A percentile compares a stretch with the other conserved stretches of the same genome.
phyloP scores from a whole-genome alignment of 306 rosid species.

The Fagus sylvatica region DNA sequence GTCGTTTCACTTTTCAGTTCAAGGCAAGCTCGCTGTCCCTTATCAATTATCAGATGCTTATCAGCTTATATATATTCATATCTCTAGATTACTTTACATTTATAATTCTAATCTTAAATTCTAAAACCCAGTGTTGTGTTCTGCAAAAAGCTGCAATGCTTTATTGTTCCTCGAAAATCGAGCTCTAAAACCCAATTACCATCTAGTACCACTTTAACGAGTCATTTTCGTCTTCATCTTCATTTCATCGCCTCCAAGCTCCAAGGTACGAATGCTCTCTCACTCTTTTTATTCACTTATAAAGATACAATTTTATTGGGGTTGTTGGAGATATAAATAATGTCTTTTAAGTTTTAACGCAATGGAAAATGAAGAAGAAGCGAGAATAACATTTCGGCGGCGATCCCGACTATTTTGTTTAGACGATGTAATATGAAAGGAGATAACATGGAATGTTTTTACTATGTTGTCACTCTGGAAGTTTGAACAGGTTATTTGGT shows the following conservation, averaged over 20 bases:
- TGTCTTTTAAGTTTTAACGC: not conserved
- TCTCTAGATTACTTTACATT: too few relatives aligned
- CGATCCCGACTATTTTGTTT: not conserved
- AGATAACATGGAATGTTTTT: too few relatives aligned
- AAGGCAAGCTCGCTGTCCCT: too few relatives aligned
- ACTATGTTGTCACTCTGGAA: too few relatives aligned
- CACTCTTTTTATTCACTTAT: not conserved
- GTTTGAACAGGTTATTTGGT: too few relatives aligned
- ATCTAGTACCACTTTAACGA: not conserved
- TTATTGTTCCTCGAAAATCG: not conserved
- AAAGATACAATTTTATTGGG: not conserved
- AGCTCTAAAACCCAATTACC: not conserved
- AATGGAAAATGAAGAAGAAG: not conserved
- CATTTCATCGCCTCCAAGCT: not conserved
- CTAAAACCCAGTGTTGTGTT: too few relatives aligned
- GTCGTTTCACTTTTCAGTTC: not conserved
- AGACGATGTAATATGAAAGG: not conserved
- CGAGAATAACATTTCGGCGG: not conserved
- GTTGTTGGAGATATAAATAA: not conserved
- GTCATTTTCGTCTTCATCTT: not conserved
- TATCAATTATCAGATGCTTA: too few relatives aligned
- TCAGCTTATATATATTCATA: too few relatives aligned
- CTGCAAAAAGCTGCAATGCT: conserved; percentile 7
- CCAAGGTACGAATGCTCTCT: conserved; percentile 1
- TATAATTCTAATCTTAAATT: too few relatives aligned